Percentiles rank a stretch among this genome's conserved stretches.
Conservation (phyloP, 495 filamentous ascomycete species). For the Talaromyces borbonicus region DNA sequence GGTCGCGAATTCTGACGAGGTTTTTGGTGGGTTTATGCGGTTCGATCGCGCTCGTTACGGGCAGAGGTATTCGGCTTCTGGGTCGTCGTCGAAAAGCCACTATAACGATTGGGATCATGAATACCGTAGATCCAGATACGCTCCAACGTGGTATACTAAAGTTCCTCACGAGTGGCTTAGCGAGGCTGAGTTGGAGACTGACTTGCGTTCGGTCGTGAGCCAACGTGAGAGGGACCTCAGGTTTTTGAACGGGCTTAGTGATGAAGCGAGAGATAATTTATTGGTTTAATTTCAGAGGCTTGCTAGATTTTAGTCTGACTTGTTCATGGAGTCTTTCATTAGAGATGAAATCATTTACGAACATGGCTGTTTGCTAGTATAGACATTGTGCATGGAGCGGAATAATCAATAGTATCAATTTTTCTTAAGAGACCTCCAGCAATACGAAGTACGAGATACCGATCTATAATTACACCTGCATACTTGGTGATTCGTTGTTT, state of each 20-base stretch:
- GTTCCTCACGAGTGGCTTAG: constrained; percentile 29
- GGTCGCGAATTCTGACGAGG: constrained; percentile 64
- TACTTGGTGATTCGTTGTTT: too few species aligned
- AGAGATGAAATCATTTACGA: too few species aligned
- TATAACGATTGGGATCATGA: neutral
- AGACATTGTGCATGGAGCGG: neutral
- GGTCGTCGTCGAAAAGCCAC: neutral
- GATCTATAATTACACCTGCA: too few species aligned
- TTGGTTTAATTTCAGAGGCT: neutral
- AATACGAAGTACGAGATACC: too few species aligned
- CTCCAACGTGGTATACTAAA: constrained; percentile 9
- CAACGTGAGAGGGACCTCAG: constrained; percentile 18
- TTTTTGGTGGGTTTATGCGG: constrained; percentile 72
- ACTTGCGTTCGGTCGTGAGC: constrained; percentile 26
- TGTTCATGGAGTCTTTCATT: neutral
- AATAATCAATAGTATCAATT: too few species aligned
- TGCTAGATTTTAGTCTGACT: neutral
- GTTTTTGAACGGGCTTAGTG: neutral
- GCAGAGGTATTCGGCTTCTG: constrained; percentile 12
- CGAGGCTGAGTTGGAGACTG: constrained; percentile 25
- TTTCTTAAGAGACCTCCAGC: too few species aligned
- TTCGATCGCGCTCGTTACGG: constrained; percentile 52
- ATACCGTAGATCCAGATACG: neutral
- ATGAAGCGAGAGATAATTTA: neutral
- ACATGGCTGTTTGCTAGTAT: neutral